These are phyloP conservation scores for Leonotis leonurus DNA, from an alignment of 257 asterid species.

Conservation along the genomic window DNA sequence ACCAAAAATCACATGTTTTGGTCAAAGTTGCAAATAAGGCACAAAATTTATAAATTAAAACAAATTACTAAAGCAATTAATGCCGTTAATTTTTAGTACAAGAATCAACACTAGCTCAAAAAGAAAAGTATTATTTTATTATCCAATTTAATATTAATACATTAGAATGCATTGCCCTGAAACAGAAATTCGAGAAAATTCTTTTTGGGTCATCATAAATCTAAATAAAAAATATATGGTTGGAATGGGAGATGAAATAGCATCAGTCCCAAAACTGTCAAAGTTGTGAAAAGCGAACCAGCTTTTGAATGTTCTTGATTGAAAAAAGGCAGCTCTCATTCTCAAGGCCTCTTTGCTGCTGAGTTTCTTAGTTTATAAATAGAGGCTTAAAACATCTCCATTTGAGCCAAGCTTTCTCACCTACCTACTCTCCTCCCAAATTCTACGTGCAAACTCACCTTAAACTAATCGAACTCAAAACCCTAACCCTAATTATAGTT, in stretches of 20 bases:
- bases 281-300: constrained; percentile 2
- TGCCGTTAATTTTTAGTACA: too few species aligned
- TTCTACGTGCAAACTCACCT: neutral
- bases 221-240: too few species aligned
- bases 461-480: neutral
- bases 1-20: too few species aligned
- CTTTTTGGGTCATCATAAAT: too few species aligned
- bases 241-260: neutral
- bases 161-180: too few species aligned
- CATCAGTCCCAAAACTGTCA: constrained; percentile 9
- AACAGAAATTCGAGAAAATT: too few species aligned
- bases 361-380: constrained; percentile 23
- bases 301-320: constrained; percentile 25
- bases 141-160: too few species aligned
- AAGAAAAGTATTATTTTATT: too few species aligned
- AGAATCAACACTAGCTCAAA: too few species aligned
- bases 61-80: too few species aligned
- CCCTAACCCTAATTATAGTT: neutral
- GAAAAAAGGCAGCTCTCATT: neutral
- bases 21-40: too few species aligned
- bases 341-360: neutral
- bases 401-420: constrained; percentile 23
- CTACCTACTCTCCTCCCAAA: neutral
- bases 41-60: too few species aligned
- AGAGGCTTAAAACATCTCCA: constrained; percentile 15